A percentile compares a stretch with the other conserved stretches of the same genome.
phyloP scores from a whole-genome alignment of 2,329 filamentous ascomycete species.

The Hypoxylon sp. region DNA sequence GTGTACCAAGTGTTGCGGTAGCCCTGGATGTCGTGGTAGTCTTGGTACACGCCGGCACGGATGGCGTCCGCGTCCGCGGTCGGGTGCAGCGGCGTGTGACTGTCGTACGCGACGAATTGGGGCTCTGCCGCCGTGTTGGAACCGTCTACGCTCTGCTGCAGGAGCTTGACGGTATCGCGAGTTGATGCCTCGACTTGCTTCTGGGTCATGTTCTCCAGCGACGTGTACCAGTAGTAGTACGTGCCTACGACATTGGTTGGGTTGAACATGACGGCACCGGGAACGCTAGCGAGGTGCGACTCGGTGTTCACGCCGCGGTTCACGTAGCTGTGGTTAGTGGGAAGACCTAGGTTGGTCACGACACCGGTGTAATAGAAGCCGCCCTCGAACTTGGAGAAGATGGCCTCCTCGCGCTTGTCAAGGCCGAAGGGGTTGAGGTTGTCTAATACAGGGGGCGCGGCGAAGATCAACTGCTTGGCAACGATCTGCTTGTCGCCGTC shows the following conservation, averaged over 20 bases:
- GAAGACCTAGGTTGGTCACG: slow-evolving; percentile 33
- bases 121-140: slow-evolving; percentile 27
- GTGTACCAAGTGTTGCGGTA: slow-evolving; percentile 45
- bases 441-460: slow-evolving; percentile 27
- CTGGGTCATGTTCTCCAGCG: slow-evolving; percentile 27
- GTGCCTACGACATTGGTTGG: slow-evolving; percentile 33
- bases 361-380: slow-evolving; percentile 40
- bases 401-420: slow-evolving; percentile 25
- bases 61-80: slow-evolving; percentile 35
- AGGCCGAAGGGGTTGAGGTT: slow-evolving; percentile 29
- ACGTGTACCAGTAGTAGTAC: slow-evolving; percentile 43
- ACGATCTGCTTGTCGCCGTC: slow-evolving; percentile 28
- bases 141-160: slow-evolving; percentile 30
- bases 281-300: slow-evolving; percentile 29
- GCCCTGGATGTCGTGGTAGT: slow-evolving; percentile 35
- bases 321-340: slow-evolving; percentile 27
- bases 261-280: slow-evolving; percentile 40
- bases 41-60: slow-evolving; percentile 32
- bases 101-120: slow-evolving; percentile 32
- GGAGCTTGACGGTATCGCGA: slow-evolving; percentile 30
- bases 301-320: slow-evolving; percentile 34
- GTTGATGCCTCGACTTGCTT: slow-evolving; percentile 33
- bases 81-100: slow-evolving; percentile 33
- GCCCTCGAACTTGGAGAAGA: slow-evolving; percentile 35
- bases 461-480: slow-evolving; percentile 37